phyloP scores from a whole-genome alignment of 2,329 filamentous ascomycete genomes.

The Penicillium frequentans region DNA sequence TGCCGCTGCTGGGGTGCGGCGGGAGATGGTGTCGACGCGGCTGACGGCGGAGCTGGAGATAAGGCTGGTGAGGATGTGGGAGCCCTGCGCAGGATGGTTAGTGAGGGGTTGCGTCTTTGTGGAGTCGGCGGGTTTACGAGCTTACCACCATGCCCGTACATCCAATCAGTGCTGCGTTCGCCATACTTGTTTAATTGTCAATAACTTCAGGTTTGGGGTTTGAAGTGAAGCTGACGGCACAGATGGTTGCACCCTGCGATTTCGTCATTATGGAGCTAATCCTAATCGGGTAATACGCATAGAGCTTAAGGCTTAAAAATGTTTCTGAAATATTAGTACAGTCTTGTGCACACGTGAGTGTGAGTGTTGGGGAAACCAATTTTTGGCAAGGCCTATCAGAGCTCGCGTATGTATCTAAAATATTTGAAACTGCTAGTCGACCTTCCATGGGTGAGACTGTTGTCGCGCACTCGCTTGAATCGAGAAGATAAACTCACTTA shows the following conservation, averaged over 20 bases:
- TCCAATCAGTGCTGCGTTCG: slow-evolving; percentile 47
- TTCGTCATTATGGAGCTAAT: background rate
- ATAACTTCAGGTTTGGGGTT: background rate
- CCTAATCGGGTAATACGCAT: slow-evolving; percentile 1
- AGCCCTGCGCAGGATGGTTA: slow-evolving; percentile 54
- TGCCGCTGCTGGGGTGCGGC: slow-evolving; percentile 41
- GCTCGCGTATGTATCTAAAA: too few relatives aligned
- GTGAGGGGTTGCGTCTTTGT: background rate
- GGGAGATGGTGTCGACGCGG: slow-evolving; percentile 48
- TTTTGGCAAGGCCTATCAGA: too few relatives aligned
- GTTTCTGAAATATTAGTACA: too few relatives aligned
- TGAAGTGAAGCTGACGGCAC: background rate
- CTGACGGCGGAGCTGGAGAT: slow-evolving; percentile 39
- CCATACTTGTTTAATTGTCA: slow-evolving; percentile 31
- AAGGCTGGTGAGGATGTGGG: slow-evolving; percentile 66
- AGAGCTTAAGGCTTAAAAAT: background rate
- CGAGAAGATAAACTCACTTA: too few relatives aligned
- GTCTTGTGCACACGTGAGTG: too few relatives aligned
- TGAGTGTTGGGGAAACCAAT: too few relatives aligned
- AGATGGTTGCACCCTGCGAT: background rate
- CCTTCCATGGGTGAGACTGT: too few relatives aligned
- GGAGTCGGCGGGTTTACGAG: background rate
- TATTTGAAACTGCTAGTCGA: too few relatives aligned
- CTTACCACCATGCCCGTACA: slow-evolving; percentile 53
- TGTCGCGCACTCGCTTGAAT: too few relatives aligned